phyloP scores from a whole-genome alignment of 164 flowering plant genomes.

The Liquidambar formosana region DNA sequence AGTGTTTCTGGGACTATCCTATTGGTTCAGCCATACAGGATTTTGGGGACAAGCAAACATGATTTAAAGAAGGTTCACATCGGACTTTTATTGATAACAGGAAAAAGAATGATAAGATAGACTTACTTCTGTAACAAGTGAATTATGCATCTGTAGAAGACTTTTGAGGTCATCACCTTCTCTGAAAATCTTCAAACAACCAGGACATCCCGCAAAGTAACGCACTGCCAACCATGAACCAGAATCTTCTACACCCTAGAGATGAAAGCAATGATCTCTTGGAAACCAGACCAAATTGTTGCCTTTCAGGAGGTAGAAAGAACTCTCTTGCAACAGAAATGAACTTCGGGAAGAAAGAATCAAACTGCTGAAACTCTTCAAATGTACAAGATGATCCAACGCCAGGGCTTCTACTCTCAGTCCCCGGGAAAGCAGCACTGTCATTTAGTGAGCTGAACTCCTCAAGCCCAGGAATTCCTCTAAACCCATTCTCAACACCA shows the following conservation, averaged over 20 bases:
- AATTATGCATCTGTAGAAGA: constrained; percentile 35
- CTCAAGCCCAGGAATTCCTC: constrained; percentile 45
- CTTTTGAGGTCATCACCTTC: constrained; percentile 53
- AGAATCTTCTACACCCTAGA: constrained; percentile 48
- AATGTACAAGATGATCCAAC: constrained; percentile 42
- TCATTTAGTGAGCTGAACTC: constrained; percentile 47
- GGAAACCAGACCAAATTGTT: constrained; percentile 67
- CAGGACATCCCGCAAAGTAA: constrained; percentile 63
- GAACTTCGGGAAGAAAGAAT: constrained; percentile 59
- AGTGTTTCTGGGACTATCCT: too few relatives aligned
- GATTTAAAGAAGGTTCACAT: neutral
- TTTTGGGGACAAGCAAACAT: too few relatives aligned
- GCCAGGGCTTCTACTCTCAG: constrained; percentile 19
- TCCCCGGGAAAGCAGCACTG: constrained; percentile 23
- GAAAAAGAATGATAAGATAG: neutral
- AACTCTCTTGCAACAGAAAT: constrained; percentile 50
- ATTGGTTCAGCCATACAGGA: too few relatives aligned
- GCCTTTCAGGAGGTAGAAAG: constrained; percentile 79
- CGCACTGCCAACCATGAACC: constrained; percentile 61
- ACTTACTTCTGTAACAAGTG: constrained; percentile 63
- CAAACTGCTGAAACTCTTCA: constrained; percentile 56
- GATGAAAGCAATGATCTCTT: constrained; percentile 62
- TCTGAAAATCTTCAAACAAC: constrained; percentile 56
- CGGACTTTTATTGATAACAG: neutral
- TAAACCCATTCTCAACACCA: constrained; percentile 36